Conservation (phyloP, 225 moss, liverwort and hornwort species). For the Takakia lepidozioides region DNA sequence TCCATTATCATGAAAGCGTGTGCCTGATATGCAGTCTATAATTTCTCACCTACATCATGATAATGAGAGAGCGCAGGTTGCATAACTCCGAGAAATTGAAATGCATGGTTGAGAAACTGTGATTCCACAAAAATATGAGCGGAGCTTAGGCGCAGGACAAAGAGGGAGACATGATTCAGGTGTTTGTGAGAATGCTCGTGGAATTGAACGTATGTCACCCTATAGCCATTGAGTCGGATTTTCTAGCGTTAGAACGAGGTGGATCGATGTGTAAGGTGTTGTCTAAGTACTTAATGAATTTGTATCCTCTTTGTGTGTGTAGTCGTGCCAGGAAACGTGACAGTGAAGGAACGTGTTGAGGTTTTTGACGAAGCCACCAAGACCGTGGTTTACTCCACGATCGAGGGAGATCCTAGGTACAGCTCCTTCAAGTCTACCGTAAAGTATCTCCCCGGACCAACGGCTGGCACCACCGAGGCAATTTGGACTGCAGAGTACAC, state of each 20-base stretch:
- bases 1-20: too few relatives aligned
- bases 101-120: too few relatives aligned
- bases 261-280: background rate
- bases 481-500: constrained; percentile 23
- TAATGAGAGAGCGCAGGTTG: too few relatives aligned
- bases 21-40: background rate
- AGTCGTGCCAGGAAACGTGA: constrained; percentile 35
- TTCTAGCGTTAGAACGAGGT: background rate
- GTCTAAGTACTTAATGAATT: background rate
- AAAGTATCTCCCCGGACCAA: constrained; percentile 16
- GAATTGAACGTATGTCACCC: too few relatives aligned
- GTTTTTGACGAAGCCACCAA: constrained; percentile 24
- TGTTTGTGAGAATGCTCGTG: too few relatives aligned
- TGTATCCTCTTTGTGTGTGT: background rate
- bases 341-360: constrained; percentile 33
- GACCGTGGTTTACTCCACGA: constrained; percentile 26
- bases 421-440: constrained; percentile 29
- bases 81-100: too few relatives aligned
- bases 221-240: background rate
- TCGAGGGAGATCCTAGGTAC: constrained; percentile 43
- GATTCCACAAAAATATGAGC: too few relatives aligned
- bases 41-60: too few relatives aligned
- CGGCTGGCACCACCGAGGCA: constrained; percentile 18
- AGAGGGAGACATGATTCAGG: too few relatives aligned
- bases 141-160: too few relatives aligned